Conservation (phyloP, 116 monocot species). For the Papilionanthe hybrid region DNA sequence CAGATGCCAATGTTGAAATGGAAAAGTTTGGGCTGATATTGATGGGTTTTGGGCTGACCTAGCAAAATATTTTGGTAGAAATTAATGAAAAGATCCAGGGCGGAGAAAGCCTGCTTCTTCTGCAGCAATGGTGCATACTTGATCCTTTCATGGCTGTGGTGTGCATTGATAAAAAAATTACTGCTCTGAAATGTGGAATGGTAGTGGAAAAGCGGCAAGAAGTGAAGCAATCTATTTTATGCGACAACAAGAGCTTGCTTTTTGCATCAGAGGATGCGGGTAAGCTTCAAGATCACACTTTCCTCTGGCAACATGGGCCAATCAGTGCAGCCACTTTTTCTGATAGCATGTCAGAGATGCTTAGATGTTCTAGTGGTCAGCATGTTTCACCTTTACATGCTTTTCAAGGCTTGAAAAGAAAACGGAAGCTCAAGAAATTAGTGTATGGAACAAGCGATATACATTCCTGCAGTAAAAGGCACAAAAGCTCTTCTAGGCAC, state of each 20-base stretch:
- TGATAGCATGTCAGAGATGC: slow-evolving; percentile 7
- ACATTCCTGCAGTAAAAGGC: slow-evolving; percentile 3
- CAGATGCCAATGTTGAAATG: slow-evolving; percentile 15
- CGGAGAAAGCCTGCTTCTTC: slow-evolving; percentile 15
- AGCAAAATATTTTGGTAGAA: slow-evolving; percentile 27
- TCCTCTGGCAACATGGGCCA: background rate
- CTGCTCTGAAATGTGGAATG: slow-evolving; percentile 30
- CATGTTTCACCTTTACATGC: background rate
- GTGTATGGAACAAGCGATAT: background rate
- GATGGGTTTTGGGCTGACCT: slow-evolving; percentile 55
- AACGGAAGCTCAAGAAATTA: background rate
- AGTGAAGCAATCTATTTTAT: slow-evolving; percentile 32
- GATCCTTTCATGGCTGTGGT: slow-evolving; percentile 78
- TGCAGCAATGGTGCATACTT: slow-evolving; percentile 62
- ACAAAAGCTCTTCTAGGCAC: slow-evolving; percentile 6
- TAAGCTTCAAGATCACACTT: slow-evolving; percentile 6
- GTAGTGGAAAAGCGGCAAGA: slow-evolving; percentile 46
- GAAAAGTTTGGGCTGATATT: slow-evolving; percentile 49
- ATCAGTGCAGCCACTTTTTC: slow-evolving; percentile 19
- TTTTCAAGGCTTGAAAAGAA: slow-evolving; percentile 9
- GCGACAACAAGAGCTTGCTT: slow-evolving; percentile 4
- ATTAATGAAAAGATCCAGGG: slow-evolving; percentile 34
- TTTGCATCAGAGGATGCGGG: slow-evolving; percentile 1
- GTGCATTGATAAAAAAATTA: slow-evolving; percentile 58
- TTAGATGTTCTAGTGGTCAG: background rate